Conservation (phyloP, 495 filamentous ascomycete species). For the Friedmanniomyces simplex region DNA sequence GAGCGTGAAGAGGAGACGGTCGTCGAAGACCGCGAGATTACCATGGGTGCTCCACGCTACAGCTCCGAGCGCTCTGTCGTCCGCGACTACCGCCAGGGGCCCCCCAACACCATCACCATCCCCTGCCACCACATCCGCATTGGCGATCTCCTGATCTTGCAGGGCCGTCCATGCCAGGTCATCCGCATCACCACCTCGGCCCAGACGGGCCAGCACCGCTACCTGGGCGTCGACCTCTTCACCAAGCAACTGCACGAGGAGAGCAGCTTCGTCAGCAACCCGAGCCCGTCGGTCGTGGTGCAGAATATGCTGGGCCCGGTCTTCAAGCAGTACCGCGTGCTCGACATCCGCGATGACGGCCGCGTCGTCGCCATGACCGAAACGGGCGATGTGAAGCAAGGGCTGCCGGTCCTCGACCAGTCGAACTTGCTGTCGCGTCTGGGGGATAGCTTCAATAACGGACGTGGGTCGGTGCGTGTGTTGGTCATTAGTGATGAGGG, state of each 20-base stretch:
- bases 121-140: constrained; percentile 98
- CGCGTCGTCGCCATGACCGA: constrained; percentile 73
- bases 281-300: constrained; percentile 87
- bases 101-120: constrained; percentile 86
- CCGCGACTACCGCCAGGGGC: constrained; percentile 20
- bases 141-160: constrained; percentile 96
- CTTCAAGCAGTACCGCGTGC: constrained; percentile 99
- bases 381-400: constrained; percentile 95
- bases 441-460: constrained; percentile 75
- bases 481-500: constrained; percentile 93
- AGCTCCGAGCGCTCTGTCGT: constrained; percentile 14
- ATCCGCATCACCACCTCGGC: constrained; percentile 98
- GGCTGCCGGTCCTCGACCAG: constrained; percentile 85
- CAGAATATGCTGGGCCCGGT: constrained; percentile 99
- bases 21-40: constrained; percentile 29
- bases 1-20: constrained; percentile 25
- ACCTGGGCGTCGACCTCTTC: constrained; percentile 99
- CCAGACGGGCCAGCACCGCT: constrained; percentile 97
- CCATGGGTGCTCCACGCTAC: constrained; percentile 17
- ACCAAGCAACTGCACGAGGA: constrained; percentile 99
- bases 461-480: constrained; percentile 85
- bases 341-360: constrained; percentile 88
- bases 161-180: constrained; percentile 98
- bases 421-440: constrained; percentile 74
- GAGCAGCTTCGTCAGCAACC: constrained; percentile 95